Evolutionary conservation across 192 early-diverging fungal species (phyloP).

Genomic region (Phlyctochytrium bullatum): DNA sequence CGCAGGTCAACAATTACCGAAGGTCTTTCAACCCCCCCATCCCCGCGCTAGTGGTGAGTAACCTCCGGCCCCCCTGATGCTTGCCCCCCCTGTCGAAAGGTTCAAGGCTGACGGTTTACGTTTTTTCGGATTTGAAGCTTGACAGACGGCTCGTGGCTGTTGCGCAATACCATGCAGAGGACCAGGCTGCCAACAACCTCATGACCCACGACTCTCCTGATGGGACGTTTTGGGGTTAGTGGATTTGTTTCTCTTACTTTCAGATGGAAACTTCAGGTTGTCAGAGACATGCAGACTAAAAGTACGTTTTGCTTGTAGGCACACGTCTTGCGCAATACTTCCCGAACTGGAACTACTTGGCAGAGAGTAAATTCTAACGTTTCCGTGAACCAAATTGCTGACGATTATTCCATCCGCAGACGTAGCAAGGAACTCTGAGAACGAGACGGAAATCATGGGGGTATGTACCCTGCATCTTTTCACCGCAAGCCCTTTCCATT

Average conservation of each 20-base stretch:
- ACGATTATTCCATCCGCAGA: neutral
- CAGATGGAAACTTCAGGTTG: too few species aligned
- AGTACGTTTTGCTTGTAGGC: neutral
- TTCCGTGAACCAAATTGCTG: neutral
- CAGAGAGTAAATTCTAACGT: conserved; percentile 1
- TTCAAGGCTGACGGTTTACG: too few species aligned
- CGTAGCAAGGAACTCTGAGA: neutral
- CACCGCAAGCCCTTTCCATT: neutral
- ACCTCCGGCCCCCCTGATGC: too few species aligned
- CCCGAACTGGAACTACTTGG: conserved; percentile 1
- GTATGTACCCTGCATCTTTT: neutral
- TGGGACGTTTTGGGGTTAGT: conserved; percentile 3
- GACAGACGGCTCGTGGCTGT: neutral
- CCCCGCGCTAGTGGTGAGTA: neutral
- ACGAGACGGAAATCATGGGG: conserved; percentile 5
- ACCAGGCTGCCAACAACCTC: neutral
- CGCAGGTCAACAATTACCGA: conserved; percentile 1
- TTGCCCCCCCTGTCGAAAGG: too few species aligned
- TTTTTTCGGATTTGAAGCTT: neutral
- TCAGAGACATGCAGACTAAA: neutral
- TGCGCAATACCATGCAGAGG: neutral
- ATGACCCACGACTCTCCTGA: conserved; percentile 4
- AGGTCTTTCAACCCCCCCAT: neutral
- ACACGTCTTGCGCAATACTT: neutral
- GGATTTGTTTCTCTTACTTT: neutral